Evolutionary conservation across 2,329 filamentous ascomycete genomes (phyloP).

Genomic region (Pyrenochaeta sp.): DNA sequence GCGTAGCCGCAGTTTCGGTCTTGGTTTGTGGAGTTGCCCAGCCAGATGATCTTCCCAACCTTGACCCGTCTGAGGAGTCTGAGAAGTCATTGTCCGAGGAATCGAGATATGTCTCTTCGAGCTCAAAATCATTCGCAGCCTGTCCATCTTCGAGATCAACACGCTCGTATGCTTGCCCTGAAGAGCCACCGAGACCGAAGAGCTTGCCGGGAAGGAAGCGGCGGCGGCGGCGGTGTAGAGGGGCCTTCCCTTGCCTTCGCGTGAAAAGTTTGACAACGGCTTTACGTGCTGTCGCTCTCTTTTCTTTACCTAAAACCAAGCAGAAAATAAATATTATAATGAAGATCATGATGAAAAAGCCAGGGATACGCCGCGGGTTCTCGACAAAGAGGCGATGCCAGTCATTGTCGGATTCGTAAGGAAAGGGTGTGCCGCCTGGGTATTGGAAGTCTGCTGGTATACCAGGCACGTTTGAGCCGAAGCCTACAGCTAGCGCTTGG

Average conservation of each 20-base stretch:
- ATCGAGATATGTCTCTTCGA: constrained; percentile 57
- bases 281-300: constrained; percentile 67
- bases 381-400: constrained; percentile 69
- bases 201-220: constrained; percentile 62
- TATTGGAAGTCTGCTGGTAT: constrained; percentile 83
- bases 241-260: constrained; percentile 52
- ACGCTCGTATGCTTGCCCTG: constrained; percentile 73
- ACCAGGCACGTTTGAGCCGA: constrained; percentile 80
- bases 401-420: constrained; percentile 59
- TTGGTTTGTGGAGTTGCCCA: constrained; percentile 72
- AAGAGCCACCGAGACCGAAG: constrained; percentile 59
- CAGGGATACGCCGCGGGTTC: constrained; percentile 73
- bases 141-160: constrained; percentile 76
- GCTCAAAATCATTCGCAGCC: constrained; percentile 75
- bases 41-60: constrained; percentile 69
- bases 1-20: constrained; percentile 22
- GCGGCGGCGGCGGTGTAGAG: constrained; percentile 50
- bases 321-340: constrained; percentile 74
- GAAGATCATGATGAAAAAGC: constrained; percentile 79
- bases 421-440: constrained; percentile 66
- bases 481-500: constrained; percentile 80
- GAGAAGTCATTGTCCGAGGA: constrained; percentile 69
- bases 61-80: constrained; percentile 66
- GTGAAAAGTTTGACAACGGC: constrained; percentile 60
- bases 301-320: constrained; percentile 80